These are phyloP conservation scores for Penicillium soppii DNA, from an alignment of 495 filamentous ascomycete genomes.

Conservation along the genomic window DNA sequence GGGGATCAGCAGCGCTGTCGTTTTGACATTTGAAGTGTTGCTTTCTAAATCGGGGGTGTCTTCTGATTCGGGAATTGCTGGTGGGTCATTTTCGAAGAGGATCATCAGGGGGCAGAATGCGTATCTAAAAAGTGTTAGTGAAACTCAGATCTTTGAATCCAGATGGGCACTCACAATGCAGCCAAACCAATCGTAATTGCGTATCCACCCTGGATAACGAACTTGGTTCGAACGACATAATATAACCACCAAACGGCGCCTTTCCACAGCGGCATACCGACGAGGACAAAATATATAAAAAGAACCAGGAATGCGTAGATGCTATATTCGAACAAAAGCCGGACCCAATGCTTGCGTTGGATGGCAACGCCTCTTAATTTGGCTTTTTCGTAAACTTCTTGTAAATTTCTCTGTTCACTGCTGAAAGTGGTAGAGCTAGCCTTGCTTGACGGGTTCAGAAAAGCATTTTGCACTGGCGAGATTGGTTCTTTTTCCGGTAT, in stretches of 20 bases:
- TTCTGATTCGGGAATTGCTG: background rate
- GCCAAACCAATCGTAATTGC: slow-evolving; percentile 36
- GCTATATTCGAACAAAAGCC: slow-evolving; percentile 34
- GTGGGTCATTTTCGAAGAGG: slow-evolving; percentile 37
- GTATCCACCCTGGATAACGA: slow-evolving; percentile 36
- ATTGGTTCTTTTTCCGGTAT: slow-evolving; percentile 16
- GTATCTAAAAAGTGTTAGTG: slow-evolving; percentile 22
- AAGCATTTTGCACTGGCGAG: slow-evolving; percentile 14
- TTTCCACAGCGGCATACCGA: slow-evolving; percentile 43
- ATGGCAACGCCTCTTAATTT: slow-evolving; percentile 27
- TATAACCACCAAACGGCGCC: slow-evolving; percentile 44
- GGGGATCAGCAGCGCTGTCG: slow-evolving; percentile 48
- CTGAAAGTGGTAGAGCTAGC: slow-evolving; percentile 5
- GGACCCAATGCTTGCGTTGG: slow-evolving; percentile 34
- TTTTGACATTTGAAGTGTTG: slow-evolving; percentile 19
- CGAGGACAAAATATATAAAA: slow-evolving; percentile 40
- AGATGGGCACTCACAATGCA: slow-evolving; percentile 23
- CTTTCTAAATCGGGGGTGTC: slow-evolving; percentile 10
- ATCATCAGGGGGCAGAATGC: slow-evolving; percentile 38
- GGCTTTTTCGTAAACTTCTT: slow-evolving; percentile 26
- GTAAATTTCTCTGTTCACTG: slow-evolving; percentile 13
- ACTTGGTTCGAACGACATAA: slow-evolving; percentile 34
- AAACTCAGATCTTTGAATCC: background rate
- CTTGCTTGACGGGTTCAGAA: slow-evolving; percentile 8
- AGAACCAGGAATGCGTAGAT: slow-evolving; percentile 30